Base-by-base conservation (phyloP, 345 rosid genomes). In the Sonneratia alba region DNA sequence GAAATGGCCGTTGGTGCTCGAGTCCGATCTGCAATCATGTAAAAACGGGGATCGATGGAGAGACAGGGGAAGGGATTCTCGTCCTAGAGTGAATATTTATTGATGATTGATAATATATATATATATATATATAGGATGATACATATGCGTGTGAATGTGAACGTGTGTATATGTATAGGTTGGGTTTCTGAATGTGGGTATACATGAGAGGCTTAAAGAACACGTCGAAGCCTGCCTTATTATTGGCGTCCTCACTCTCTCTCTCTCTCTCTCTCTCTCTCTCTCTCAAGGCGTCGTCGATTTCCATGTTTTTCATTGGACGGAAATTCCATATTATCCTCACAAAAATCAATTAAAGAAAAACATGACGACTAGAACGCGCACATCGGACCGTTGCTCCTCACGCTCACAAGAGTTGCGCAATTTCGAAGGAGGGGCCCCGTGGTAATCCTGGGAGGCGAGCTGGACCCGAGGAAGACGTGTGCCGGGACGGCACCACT, bases 21-120 rank as follows among this genome's bases (percentile, higher is more conserved):
- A 21, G 16, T 71, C 72, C 73, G 79, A 79, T 82, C 83, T 78
- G 65, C 70, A 80, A 75, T 69, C 78, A 76, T 61, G 71, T 47
- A 47, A 40, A 51, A n/a, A 21, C 55, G 36, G 32, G 18, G 48
- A 14, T 36, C 15, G 21, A 40, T 45, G 45, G 43, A 68, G 66
- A 69, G 5, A 21, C 38, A 18, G 2, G 14, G 55, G 22, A 19
- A 34, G 22, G 36, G 63, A 45, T 49, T 11, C 55, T 49, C 16
- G 55, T 6, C 19, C 16, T 3, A 0, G 63, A 7, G 34, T 57
- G 14, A 24, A 62, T 62, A 12, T 27, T 27, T 34, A 62, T 62
- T 4, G 9, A 14, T 61, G 66, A n/a, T 57, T n/a, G 63, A 57
- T 24, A 57, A n/a, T n/a, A 57, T 18, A 57, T 57, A 57, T 7